phyloP scores from a whole-genome alignment of 2,329 filamentous ascomycete species.

The Clonostachys chloroleuca region DNA sequence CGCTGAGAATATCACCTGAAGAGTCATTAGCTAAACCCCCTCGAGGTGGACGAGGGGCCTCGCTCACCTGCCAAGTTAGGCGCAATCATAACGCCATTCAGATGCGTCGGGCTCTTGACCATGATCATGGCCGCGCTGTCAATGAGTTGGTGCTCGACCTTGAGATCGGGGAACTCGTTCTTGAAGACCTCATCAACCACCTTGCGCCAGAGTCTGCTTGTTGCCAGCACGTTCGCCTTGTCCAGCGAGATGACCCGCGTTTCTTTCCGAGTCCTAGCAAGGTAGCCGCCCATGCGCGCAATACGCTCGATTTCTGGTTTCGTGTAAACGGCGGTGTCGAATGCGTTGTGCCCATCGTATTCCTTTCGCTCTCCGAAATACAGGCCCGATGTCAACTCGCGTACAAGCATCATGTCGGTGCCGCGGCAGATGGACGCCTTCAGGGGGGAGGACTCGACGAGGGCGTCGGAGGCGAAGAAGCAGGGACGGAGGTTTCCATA shows the following conservation, averaged over 20 bases:
- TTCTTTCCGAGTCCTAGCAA: conserved; percentile 68
- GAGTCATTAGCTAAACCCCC: conserved; percentile 7
- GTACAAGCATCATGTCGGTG: conserved; percentile 85
- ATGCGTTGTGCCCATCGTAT: conserved; percentile 63
- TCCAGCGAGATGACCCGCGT: conserved; percentile 76
- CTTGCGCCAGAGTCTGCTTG: conserved; percentile 79
- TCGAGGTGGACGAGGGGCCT: conserved; percentile 6
- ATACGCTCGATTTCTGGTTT: conserved; percentile 81
- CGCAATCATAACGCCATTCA: conserved; percentile 86
- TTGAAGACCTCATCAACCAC: conserved; percentile 77
- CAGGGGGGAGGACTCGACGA: conserved; percentile 78
- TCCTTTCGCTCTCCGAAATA: conserved; percentile 87
- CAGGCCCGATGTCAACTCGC: conserved; percentile 84
- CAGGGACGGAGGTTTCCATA: conserved; percentile 93
- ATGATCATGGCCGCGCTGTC: conserved; percentile 92
- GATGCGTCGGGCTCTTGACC: conserved; percentile 80
- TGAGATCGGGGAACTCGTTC: conserved; percentile 81
- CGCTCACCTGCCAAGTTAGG: conserved; percentile 52
- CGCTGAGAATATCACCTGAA: conserved; percentile 11
- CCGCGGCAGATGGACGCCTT: conserved; percentile 78
- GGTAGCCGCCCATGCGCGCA: conserved; percentile 70
- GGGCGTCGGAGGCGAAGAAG: conserved; percentile 82
- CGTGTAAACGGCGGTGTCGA: conserved; percentile 83
- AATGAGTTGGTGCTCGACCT: conserved; percentile 82
- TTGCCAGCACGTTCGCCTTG: conserved; percentile 91